A percentile compares a stretch with the other conserved stretches of the same genome.
Conservation (phyloP, 441 rosid genomes). For the Arabidopsis hybrid region DNA sequence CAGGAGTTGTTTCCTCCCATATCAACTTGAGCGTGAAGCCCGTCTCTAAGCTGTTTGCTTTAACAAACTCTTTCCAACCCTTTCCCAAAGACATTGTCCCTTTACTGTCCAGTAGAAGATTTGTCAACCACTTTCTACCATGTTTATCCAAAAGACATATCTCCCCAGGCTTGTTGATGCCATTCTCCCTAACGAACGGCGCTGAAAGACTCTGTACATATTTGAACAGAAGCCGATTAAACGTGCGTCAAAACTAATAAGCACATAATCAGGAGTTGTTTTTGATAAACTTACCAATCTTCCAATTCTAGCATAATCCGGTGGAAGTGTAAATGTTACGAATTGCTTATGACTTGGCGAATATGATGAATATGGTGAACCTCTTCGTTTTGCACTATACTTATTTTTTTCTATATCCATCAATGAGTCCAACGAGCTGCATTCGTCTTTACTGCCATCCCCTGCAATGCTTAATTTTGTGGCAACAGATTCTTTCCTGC, state of each 20-base stretch:
- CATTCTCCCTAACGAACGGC: neutral
- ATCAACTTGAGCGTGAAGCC: constrained; percentile 26
- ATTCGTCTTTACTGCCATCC: neutral
- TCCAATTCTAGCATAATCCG: neutral
- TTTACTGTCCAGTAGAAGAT: neutral
- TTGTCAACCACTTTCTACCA: constrained; percentile 10
- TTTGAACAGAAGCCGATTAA: neutral
- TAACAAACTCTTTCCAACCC: constrained; percentile 30
- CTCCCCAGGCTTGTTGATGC: constrained; percentile 6
- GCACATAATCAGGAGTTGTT: neutral
- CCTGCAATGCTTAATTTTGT: neutral
- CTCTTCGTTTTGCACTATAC: neutral
- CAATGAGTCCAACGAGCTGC: neutral
- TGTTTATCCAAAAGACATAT: neutral
- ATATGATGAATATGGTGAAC: constrained; percentile 24
- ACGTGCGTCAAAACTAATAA: neutral
- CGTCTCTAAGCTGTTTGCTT: constrained; percentile 4
- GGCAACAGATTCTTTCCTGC: constrained; percentile 2
- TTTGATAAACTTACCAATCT: constrained; percentile 22
- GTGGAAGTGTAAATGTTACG: constrained; percentile 26
- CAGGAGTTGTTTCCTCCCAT: constrained; percentile 35
- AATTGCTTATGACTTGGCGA: constrained; percentile 14
- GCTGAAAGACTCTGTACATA: constrained; percentile 2
- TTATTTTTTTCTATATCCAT: neutral
- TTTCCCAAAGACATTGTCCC: constrained; percentile 22